A percentile compares a stretch with the other conserved stretches of the same genome.
Evolutionary conservation across 2,329 filamentous ascomycete genomes (phyloP).

Genomic region (Aspergillus fumigatiaffinis): DNA sequence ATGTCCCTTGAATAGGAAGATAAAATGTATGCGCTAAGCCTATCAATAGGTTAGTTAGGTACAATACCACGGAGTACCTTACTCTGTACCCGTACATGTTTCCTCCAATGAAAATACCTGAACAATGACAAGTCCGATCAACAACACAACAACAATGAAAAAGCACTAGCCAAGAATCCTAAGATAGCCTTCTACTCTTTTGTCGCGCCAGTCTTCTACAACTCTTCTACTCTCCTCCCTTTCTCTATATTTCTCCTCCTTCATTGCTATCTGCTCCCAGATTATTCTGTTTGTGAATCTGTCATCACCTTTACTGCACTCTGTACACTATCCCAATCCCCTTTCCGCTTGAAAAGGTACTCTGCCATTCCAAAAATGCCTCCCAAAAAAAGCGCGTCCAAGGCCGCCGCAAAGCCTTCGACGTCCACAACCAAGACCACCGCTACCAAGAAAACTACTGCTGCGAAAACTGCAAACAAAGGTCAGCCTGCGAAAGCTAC

Average conservation of each 20-base stretch:
- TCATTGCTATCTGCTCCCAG: background rate
- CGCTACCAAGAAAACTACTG: constrained; percentile 15
- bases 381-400: constrained; percentile 26
- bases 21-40: background rate
- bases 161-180: background rate
- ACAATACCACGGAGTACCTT: background rate
- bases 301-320: background rate
- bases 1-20: background rate
- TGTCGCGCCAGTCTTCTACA: background rate
- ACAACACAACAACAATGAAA: background rate
- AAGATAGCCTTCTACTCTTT: background rate
- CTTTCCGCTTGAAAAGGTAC: background rate
- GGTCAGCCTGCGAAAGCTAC: constrained; percentile 24
- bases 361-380: constrained; percentile 19
- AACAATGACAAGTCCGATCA: background rate
- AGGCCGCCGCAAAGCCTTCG: constrained; percentile 15
- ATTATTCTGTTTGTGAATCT: background rate
- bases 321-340: background rate
- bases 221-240: background rate
- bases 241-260: background rate
- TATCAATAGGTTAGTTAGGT: background rate
- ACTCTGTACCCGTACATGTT: background rate
- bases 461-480: constrained; percentile 19
- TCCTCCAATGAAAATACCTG: background rate
- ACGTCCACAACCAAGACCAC: constrained; percentile 3